Conservation (phyloP, 2,329 filamentous ascomycete genomes). For the Rasamsonia emersonii region DNA sequence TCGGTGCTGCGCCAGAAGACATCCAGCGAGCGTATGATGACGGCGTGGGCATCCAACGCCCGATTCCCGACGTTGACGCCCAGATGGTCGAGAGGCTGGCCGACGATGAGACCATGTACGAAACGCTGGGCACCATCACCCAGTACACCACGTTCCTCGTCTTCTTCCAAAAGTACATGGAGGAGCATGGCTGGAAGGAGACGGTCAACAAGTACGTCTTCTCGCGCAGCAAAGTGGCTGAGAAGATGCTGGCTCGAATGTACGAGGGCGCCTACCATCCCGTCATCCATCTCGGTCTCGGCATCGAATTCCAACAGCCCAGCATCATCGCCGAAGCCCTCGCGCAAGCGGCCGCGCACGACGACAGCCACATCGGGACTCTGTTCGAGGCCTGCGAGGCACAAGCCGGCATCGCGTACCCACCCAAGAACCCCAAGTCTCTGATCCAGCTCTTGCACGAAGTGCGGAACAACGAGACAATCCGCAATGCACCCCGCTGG, state of each 20-base stretch:
- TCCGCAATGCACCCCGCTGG: not conserved
- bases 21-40: constrained; percentile 21
- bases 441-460: not conserved
- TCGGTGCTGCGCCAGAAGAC: constrained; percentile 19
- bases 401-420: not conserved
- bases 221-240: constrained; percentile 47
- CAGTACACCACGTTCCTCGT: constrained; percentile 60
- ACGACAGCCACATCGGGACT: constrained; percentile 10
- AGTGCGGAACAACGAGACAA: constrained; percentile 1
- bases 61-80: constrained; percentile 15
- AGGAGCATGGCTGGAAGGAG: constrained; percentile 47
- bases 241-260: constrained; percentile 56
- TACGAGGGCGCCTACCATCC: constrained; percentile 58
- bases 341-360: constrained; percentile 63
- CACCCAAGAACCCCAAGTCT: too few species aligned
- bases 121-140: constrained; percentile 45
- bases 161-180: constrained; percentile 64
- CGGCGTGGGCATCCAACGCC: constrained; percentile 15
- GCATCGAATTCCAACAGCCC: constrained; percentile 67
- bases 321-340: constrained; percentile 68
- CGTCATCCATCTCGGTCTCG: constrained; percentile 74
- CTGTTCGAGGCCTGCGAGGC: constrained; percentile 1
- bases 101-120: constrained; percentile 15
- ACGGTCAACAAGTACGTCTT: constrained; percentile 58
- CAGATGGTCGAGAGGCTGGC: constrained; percentile 11